Conservation (phyloP, 2,329 filamentous ascomycete species). For the Aureobasidium sp. region DNA sequence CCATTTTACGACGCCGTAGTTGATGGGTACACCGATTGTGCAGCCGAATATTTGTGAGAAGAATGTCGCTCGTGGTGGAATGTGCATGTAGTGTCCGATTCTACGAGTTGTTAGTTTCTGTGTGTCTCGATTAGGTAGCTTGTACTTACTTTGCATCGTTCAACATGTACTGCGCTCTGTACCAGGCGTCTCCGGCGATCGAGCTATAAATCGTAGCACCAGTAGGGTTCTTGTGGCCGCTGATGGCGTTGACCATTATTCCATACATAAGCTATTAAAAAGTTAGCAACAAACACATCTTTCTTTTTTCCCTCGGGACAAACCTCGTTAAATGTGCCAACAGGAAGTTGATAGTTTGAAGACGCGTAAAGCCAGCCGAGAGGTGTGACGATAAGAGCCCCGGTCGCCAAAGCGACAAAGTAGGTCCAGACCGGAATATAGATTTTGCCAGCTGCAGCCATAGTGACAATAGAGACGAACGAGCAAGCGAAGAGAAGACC, state of each 20-base stretch:
- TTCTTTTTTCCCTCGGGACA: too few species aligned
- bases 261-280: conserved; percentile 56
- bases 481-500: conserved; percentile 54
- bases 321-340: conserved; percentile 65
- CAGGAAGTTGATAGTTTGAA: conserved; percentile 61
- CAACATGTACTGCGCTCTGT: conserved; percentile 62
- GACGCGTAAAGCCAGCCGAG: conserved; percentile 67
- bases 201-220: conserved; percentile 62
- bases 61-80: conserved; percentile 65
- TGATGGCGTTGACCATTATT: conserved; percentile 58
- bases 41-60: conserved; percentile 68
- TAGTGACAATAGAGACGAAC: conserved; percentile 56
- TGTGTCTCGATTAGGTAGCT: too few species aligned
- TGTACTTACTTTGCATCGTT: conserved; percentile 60
- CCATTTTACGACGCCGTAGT: conserved; percentile 69
- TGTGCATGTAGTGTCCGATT: conserved; percentile 71
- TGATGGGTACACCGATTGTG: conserved; percentile 65
- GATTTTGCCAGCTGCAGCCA: conserved; percentile 57
- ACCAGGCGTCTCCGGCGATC: conserved; percentile 71
- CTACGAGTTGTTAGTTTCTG: too few species aligned
- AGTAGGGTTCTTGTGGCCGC: conserved; percentile 60
- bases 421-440: conserved; percentile 69
- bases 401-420: conserved; percentile 62
- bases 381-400: conserved; percentile 59
- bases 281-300: too few species aligned